Base-by-base conservation (phyloP, 2,329 filamentous ascomycete genomes). In the Neoarthrinium moseri region DNA sequence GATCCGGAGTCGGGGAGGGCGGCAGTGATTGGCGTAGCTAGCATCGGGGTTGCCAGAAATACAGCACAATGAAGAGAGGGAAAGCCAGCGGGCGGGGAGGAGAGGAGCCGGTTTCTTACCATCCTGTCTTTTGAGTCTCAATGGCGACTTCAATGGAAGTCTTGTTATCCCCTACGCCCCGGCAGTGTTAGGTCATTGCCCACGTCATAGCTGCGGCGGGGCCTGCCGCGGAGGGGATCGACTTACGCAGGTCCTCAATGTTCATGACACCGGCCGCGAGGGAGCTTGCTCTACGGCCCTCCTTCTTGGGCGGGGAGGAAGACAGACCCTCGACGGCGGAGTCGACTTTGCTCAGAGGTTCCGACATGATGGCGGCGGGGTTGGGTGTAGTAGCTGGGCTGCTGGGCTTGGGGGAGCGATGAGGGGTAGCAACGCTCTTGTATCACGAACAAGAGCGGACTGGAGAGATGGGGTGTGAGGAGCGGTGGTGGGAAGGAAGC, bases 121-220 rank as follows among this genome's bases (percentile, higher is more conserved):
- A 95, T 69, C 89, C 89, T 48, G 91, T 86, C 71, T 84, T 86
- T 68, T 95, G 90, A 45, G 90, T 95, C 72, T 95, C 89, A 49
- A 81, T 76, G 29, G 89, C 84, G 58, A 95, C 84, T 60, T 84
- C 64, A 47, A 95, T 75, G 51, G 87, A 80, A 56, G 81, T 85
- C 46, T 79, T 79, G 61, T 89, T 81, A 63, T 83, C 83, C 71
- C 91, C 90, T 95, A 65, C 54, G 32, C n/a, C n/a, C n/a, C n/a
- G n/a, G n/a, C n/a, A n/a, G n/a, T n/a, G n/a, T n/a, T n/a, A n/a
- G n/a, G n/a, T n/a, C n/a, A n/a, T n/a, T n/a, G n/a, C n/a, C n/a
- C n/a, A n/a, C n/a, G n/a, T n/a, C n/a, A n/a, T n/a, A n/a, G n/a
- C n/a, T n/a, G n/a, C n/a, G 1, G 26, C 13, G 11, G 15, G 26